phyloP scores from a whole-genome alignment of 441 rosid species.

The Codiaeum variegatum region DNA sequence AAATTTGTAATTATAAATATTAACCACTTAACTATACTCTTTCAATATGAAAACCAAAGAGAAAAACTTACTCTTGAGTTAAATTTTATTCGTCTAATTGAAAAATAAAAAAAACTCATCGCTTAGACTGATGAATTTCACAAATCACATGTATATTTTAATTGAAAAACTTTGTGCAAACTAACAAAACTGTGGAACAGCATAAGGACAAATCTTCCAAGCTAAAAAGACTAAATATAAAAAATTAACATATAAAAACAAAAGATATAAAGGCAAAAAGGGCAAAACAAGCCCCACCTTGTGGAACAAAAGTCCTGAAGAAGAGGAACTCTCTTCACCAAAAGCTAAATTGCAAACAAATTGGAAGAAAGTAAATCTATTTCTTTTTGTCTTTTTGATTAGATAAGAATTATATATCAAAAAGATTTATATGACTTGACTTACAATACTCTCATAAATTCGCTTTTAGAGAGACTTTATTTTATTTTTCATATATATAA shows the following conservation, averaged over 20 bases:
- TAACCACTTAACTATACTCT: no score
- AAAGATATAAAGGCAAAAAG: not conserved
- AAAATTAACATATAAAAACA: constrained; percentile 9
- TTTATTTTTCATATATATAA: not conserved
- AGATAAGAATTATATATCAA: constrained; percentile 1
- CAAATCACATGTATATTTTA: no score
- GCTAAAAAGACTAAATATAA: not conserved
- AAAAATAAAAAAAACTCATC: no score
- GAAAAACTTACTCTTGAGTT: no score
- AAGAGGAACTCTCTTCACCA: constrained; percentile 19
- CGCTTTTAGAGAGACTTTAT: constrained; percentile 12
- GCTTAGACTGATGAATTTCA: not conserved
- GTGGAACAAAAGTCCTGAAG: constrained; percentile 14
- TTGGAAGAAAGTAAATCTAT: constrained; percentile 10
- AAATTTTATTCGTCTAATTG: no score
- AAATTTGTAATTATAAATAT: no score
- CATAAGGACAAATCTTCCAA: constrained; percentile 23
- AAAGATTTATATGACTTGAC: constrained; percentile 11
- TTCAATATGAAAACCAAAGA: no score
- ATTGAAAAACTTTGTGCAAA: not conserved
- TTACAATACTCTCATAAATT: constrained; percentile 11
- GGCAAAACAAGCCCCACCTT: constrained; percentile 11
- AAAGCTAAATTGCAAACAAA: constrained; percentile 27
- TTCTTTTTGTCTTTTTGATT: constrained; percentile 1
- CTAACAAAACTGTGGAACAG: constrained; percentile 25